A percentile compares a stretch with the other conserved stretches of the same genome.
These are phyloP conservation scores for Starmerella vitae DNA, from an alignment of 805 yeast species.

Conservation along the genomic window DNA sequence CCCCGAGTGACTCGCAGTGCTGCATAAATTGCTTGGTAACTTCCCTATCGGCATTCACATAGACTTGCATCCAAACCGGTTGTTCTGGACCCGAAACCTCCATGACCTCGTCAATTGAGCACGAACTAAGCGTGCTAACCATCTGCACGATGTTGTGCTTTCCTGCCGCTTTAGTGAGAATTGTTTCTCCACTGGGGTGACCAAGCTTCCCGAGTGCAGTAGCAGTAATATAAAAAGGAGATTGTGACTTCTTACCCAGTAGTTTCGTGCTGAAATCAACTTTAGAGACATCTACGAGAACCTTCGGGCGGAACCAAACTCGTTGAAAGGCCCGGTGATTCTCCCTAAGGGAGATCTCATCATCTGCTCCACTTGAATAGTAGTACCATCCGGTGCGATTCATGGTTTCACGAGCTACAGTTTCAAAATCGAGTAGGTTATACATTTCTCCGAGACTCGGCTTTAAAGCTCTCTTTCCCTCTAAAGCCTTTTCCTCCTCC, in stretches of 20 bases:
- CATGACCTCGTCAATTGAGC: constrained; percentile 73
- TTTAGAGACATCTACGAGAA: constrained; percentile 65
- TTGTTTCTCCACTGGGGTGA: constrained; percentile 84
- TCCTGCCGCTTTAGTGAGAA: constrained; percentile 71
- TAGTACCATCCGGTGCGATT: constrained; percentile 82
- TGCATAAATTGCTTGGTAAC: constrained; percentile 47
- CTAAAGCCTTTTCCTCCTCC: neutral
- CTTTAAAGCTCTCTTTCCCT: constrained; percentile 23
- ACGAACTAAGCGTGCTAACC: constrained; percentile 86
- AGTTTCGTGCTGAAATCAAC: constrained; percentile 59
- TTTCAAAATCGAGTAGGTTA: constrained; percentile 77
- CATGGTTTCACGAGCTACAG: constrained; percentile 66
- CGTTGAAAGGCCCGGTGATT: constrained; percentile 84
- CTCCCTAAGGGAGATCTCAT: constrained; percentile 78
- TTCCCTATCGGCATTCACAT: constrained; percentile 66
- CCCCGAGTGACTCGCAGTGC: constrained; percentile 59
- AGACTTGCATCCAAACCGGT: constrained; percentile 78
- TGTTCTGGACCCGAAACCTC: constrained; percentile 55
- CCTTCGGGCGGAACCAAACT: constrained; percentile 72
- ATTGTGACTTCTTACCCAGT: constrained; percentile 54
- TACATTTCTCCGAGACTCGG: constrained; percentile 61
- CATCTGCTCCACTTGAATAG: constrained; percentile 84
- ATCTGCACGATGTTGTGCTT: constrained; percentile 63
- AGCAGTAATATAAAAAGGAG: constrained; percentile 82
- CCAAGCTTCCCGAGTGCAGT: constrained; percentile 89